Percentiles rank a stretch among this genome's conserved stretches.
Evolutionary conservation across 208 protist species (phyloP).

Genomic region (Acanthamoeba culbertsoni): DNA sequence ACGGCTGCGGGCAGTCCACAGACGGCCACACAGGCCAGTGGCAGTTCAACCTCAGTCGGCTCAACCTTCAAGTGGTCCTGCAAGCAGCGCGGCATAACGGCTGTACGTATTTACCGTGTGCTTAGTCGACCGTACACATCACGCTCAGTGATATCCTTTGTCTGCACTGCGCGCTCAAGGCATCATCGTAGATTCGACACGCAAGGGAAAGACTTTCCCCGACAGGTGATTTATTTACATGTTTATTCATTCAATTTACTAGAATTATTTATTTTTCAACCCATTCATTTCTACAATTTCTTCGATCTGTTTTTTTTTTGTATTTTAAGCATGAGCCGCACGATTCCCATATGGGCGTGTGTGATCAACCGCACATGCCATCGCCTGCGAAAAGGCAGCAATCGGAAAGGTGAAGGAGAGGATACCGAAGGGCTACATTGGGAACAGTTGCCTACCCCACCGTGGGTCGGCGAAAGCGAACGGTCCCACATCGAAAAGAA

Average conservation of each 20-base stretch:
- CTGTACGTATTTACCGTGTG: neutral
- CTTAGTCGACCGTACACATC: neutral
- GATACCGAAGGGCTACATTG: neutral
- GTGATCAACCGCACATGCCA: constrained; percentile 23
- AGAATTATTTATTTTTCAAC: neutral
- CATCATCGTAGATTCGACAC: constrained; percentile 39
- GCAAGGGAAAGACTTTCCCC: constrained; percentile 13
- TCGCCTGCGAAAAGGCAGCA: neutral
- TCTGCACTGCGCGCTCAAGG: neutral
- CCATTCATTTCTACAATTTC: neutral
- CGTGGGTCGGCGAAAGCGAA: constrained; percentile 31
- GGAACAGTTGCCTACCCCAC: neutral
- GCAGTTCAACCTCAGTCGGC: constrained; percentile 45
- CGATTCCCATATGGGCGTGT: constrained; percentile 52
- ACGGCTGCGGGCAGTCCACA: neutral
- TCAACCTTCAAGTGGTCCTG: constrained; percentile 3
- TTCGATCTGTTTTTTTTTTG: too few relatives aligned
- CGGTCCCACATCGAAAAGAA: neutral
- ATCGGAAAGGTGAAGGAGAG: neutral
- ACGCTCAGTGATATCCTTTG: neutral
- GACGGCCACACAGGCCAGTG: constrained; percentile 28
- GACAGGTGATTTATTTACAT: neutral
- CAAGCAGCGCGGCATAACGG: neutral
- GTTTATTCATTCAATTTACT: neutral
- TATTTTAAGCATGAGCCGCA: constrained; percentile 38